A percentile compares a stretch with the other conserved stretches of the same genome.
Evolutionary conservation across 345 rosid genomes (phyloP).

Genomic region (Lepidium sativum): DNA sequence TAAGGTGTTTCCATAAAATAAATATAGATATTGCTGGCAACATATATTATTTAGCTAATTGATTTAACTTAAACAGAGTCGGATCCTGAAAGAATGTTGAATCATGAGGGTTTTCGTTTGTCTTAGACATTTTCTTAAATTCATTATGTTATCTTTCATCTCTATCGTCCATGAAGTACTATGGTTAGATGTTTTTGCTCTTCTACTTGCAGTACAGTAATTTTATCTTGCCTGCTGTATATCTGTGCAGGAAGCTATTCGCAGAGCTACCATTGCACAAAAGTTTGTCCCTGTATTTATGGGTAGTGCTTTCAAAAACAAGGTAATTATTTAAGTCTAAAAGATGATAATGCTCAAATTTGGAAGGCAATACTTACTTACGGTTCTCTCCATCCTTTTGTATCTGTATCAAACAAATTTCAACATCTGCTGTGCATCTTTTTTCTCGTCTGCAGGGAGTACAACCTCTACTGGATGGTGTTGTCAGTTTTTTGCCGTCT

Average conservation of each 20-base stretch:
- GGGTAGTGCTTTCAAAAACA: slow-evolving; percentile 99
- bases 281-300: slow-evolving; percentile 95
- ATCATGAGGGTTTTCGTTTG: neutral
- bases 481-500: slow-evolving; percentile 75
- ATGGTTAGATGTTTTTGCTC: neutral
- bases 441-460: slow-evolving; percentile 55
- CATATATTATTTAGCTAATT: neutral
- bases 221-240: neutral
- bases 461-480: slow-evolving; percentile 89
- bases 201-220: neutral
- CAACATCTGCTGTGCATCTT: neutral
- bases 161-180: neutral
- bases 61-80: neutral
- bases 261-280: slow-evolving; percentile 86
- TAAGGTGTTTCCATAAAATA: neutral
- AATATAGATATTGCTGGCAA: neutral
- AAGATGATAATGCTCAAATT: neutral
- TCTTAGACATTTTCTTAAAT: neutral
- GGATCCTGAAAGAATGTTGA: neutral
- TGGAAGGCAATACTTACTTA: neutral
- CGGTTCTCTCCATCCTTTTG: neutral
- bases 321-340: slow-evolving; percentile 39
- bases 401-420: neutral
- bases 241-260: slow-evolving; percentile 70
- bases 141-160: neutral